Percentiles rank a stretch among this genome's conserved stretches.
Evolutionary conservation across 1,139 yeast genomes (phyloP).

Genomic region (Saccharomyces uvarum): DNA sequence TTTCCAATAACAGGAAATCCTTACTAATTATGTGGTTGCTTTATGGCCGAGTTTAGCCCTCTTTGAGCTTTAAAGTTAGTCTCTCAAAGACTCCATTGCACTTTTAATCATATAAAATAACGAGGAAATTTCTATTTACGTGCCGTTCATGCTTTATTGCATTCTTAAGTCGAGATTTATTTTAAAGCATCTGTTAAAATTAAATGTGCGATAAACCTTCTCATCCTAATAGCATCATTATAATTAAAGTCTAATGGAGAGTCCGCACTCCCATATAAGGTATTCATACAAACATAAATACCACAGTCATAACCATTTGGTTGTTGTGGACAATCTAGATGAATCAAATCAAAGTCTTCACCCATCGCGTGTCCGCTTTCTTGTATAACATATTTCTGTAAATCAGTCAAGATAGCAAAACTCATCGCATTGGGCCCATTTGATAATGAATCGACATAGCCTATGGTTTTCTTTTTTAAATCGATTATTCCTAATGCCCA

Average conservation of each 20-base stretch:
- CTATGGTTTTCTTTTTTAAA: constrained; percentile 48
- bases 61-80: background rate
- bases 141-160: background rate
- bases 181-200: constrained; percentile 15
- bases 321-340: constrained; percentile 68
- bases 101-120: background rate
- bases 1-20: too few species aligned
- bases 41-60: background rate
- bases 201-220: constrained; percentile 55
- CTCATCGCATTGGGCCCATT: constrained; percentile 44
- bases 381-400: constrained; percentile 53
- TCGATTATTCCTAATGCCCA: constrained; percentile 89
- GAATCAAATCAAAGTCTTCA: constrained; percentile 33
- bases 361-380: constrained; percentile 42
- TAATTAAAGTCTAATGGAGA: constrained; percentile 50
- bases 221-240: constrained; percentile 58
- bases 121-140: background rate
- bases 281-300: constrained; percentile 79
- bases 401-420: constrained; percentile 43
- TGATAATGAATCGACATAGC: constrained; percentile 69
- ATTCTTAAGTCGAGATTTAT: background rate
- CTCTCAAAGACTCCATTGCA: background rate
- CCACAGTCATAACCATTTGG: constrained; percentile 93
- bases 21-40: too few species aligned
- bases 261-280: constrained; percentile 49